phyloP scores from a whole-genome alignment of 2,329 filamentous ascomycete species.

The Penicillium sp. region DNA sequence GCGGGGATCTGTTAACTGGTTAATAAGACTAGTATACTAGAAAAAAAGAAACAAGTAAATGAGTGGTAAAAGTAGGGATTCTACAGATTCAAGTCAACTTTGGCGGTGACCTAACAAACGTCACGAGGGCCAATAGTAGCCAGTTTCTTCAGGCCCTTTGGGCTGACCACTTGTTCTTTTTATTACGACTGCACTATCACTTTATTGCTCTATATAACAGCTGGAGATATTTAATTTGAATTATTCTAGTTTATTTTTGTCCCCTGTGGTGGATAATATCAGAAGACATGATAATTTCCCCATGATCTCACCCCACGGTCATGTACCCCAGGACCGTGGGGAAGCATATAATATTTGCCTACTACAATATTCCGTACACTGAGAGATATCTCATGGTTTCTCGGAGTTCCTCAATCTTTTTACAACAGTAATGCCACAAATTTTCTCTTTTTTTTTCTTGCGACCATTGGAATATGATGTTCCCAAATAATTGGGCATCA shows the following conservation, averaged over 20 bases:
- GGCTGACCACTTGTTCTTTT: neutral
- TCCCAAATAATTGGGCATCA: neutral
- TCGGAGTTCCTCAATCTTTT: neutral
- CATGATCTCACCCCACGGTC: constrained; percentile 17
- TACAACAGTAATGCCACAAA: neutral
- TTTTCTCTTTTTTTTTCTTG: too few relatives aligned
- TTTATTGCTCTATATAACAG: neutral
- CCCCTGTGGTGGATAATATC: neutral
- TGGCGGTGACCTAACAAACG: constrained; percentile 20
- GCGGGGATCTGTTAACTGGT: neutral
- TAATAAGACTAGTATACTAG: neutral
- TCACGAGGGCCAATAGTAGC: constrained; percentile 23
- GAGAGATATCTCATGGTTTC: neutral
- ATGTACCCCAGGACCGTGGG: constrained; percentile 11
- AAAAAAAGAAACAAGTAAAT: neutral
- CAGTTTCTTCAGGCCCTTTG: constrained; percentile 8
- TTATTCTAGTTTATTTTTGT: neutral
- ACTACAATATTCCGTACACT: neutral
- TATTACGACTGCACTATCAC: neutral
- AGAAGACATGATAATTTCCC: neutral
- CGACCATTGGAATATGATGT: neutral
- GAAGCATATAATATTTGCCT: neutral
- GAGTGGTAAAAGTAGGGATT: neutral
- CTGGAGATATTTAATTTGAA: neutral
- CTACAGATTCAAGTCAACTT: constrained; percentile 3